A percentile compares a stretch with the other conserved stretches of the same genome.
phyloP scores from a whole-genome alignment of 768 basidiomycete species.

The Solioccasus polychromus region DNA sequence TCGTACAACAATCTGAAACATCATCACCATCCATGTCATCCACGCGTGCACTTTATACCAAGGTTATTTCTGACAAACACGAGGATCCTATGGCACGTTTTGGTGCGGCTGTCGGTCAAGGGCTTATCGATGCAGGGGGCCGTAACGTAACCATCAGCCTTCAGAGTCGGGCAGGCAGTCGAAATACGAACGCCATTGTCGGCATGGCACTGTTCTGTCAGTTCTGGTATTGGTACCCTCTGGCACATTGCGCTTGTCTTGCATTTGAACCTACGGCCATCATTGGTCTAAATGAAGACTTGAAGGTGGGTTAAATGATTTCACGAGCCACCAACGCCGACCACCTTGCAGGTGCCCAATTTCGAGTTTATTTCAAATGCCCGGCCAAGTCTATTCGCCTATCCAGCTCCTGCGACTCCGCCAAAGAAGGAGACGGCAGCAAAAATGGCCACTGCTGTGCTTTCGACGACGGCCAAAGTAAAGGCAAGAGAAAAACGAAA shows the following conservation, averaged over 20 bases:
- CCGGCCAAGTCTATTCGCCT: slow-evolving; percentile 87
- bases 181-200: slow-evolving; percentile 91
- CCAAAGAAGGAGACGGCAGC: slow-evolving; percentile 90
- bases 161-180: slow-evolving; percentile 89
- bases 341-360: slow-evolving; percentile 73
- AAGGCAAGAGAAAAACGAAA: slow-evolving; percentile 93
- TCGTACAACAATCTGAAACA: slow-evolving; percentile 94
- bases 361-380: slow-evolving; percentile 92
- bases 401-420: slow-evolving; percentile 81
- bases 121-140: slow-evolving; percentile 96
- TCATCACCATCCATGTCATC: slow-evolving; percentile 78
- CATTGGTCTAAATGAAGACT: slow-evolving; percentile 82
- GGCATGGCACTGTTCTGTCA: slow-evolving; percentile 99
- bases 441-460: slow-evolving; percentile 91
- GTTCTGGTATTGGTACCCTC: slow-evolving; percentile 99
- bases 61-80: slow-evolving; percentile 93
- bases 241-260: slow-evolving; percentile 89
- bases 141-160: slow-evolving; percentile 93
- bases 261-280: slow-evolving; percentile 96
- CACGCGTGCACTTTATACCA: slow-evolving; percentile 81
- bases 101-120: slow-evolving; percentile 93
- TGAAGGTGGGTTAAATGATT: slow-evolving; percentile 56
- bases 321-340: slow-evolving; percentile 1
- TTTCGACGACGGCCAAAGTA: slow-evolving; percentile 97
- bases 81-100: slow-evolving; percentile 99